Evolutionary conservation across 2,329 filamentous ascomycete genomes (phyloP).

Genomic region (Metarhizium anisopliae): DNA sequence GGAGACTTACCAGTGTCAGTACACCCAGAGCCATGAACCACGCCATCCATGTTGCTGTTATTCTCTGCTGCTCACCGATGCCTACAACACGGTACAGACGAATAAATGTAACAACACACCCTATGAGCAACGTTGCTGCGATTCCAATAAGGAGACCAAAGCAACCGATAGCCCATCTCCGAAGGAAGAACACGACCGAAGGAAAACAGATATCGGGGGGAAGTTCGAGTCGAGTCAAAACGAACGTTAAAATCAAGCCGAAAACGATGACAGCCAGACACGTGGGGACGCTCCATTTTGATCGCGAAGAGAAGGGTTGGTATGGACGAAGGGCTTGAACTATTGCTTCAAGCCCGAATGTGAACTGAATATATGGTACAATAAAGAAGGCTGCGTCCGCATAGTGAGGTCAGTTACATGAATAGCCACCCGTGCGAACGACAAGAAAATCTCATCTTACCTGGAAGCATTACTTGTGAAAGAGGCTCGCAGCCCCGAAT

Average conservation of each 20-base stretch:
- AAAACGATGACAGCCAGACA: constrained; percentile 44
- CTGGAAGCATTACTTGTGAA: constrained; percentile 51
- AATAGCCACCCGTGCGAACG: background rate
- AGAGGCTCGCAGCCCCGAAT: constrained; percentile 42
- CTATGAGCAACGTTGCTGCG: constrained; percentile 38
- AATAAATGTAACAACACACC: constrained; percentile 45
- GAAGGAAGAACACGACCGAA: constrained; percentile 59
- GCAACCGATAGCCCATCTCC: constrained; percentile 48
- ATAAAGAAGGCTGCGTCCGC: constrained; percentile 51
- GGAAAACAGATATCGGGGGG: constrained; percentile 56
- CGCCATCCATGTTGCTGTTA: constrained; percentile 59
- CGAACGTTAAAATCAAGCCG: constrained; percentile 45
- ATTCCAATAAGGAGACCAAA: constrained; percentile 45
- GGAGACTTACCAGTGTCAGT: constrained; percentile 45
- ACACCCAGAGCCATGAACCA: constrained; percentile 54
- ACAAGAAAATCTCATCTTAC: constrained; percentile 25
- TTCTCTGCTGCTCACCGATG: constrained; percentile 50
- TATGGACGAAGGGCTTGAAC: constrained; percentile 44
- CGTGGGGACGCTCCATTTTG: constrained; percentile 50
- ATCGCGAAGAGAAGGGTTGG: constrained; percentile 47
- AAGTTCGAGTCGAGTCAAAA: constrained; percentile 46
- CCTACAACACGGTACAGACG: constrained; percentile 45
- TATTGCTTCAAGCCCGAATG: constrained; percentile 53
- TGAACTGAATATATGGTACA: constrained; percentile 54
- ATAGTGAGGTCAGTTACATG: background rate